These are phyloP conservation scores for Laetiporus sulphureus DNA, from an alignment of 1,284 basidiomycete species.

Conservation along the genomic window DNA sequence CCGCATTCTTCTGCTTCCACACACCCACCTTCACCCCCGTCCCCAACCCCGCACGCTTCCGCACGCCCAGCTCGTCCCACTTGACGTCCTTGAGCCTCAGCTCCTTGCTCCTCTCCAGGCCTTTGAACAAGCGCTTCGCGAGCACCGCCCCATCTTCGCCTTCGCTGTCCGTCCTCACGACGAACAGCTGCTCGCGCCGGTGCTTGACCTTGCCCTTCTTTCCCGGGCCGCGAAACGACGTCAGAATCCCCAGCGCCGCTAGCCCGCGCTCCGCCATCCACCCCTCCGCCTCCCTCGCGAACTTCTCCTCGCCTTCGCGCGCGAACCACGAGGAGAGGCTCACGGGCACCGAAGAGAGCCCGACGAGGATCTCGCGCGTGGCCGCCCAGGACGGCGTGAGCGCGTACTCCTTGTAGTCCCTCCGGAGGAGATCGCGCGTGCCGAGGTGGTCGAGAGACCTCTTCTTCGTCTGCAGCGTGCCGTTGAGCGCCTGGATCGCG, in stretches of 20 bases:
- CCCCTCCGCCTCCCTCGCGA: slow-evolving; percentile 42
- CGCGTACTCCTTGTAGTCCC: slow-evolving; percentile 91
- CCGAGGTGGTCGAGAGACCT: slow-evolving; percentile 60
- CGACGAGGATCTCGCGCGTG: slow-evolving; percentile 38
- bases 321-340: slow-evolving; percentile 48
- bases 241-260: slow-evolving; percentile 71
- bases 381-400: slow-evolving; percentile 36
- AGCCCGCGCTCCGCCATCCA: slow-evolving; percentile 68
- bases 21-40: slow-evolving; percentile 32
- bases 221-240: slow-evolving; percentile 46
- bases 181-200: slow-evolving; percentile 62
- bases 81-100: slow-evolving; percentile 43
- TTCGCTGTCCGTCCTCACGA: slow-evolving; percentile 35
- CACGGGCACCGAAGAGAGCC: slow-evolving; percentile 77
- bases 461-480: slow-evolving; percentile 57
- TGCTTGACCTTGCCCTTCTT: slow-evolving; percentile 46
- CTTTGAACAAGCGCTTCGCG: slow-evolving; percentile 38
- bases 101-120: slow-evolving; percentile 49
- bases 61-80: slow-evolving; percentile 26
- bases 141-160: slow-evolving; percentile 24
- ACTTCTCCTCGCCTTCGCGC: slow-evolving; percentile 24
- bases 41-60: slow-evolving; percentile 23
- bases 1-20: slow-evolving; percentile 73
- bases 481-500: slow-evolving; percentile 42
- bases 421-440: slow-evolving; percentile 71